Evolutionary conservation across 192 early-diverging fungal genomes (phyloP), one percentile per base, ranked within the genome.

Genomic region (Entomortierella beljakovae): DNA sequence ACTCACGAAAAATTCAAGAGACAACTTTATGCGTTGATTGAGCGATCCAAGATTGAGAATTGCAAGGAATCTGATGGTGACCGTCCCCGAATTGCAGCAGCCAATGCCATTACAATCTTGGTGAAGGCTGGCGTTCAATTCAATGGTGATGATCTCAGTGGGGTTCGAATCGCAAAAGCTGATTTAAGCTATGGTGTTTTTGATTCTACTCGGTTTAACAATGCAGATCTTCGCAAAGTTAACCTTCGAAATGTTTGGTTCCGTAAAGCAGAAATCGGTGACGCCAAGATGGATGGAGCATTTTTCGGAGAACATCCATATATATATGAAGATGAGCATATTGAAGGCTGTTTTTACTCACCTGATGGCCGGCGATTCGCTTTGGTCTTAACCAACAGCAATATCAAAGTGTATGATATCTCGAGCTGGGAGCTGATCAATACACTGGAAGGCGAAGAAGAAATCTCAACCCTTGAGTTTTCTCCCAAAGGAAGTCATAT

Each of bases 51-150:
- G 15, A 26, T 6, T 6, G 51, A 53, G 3, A 53, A 8, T n/a
- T n/a, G n/a, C n/a, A n/a, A n/a, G n/a, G n/a, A n/a, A n/a, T n/a
- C n/a, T n/a, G n/a, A n/a, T n/a, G n/a, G n/a, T n/a, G 51, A 53
- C 3, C 22, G 22, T 23, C 25, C 3, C 5, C 15, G n/a, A n/a
- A 53, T 15, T 26, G 51, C 51, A 7, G 51, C 51, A 26, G 7
- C 51, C 51, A 53, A 53, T 26, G 51, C 51, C 9, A 53, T 53
- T 18, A 53, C 51, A n/a, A 26, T 53, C 7, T 26, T 53, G 18
- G 51, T 53, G 5, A 53, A 29, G 23, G 51, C 51, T 3, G 51
- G 51, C 2, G 28, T 53, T 2, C 2, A 15, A 6, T 53, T 53
- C 23, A 53, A 3, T 26, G 51, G 51, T 5, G 51, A n/a, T 9